Conservation (phyloP, 345 rosid species). For the Cardiospermum halicacabum region DNA sequence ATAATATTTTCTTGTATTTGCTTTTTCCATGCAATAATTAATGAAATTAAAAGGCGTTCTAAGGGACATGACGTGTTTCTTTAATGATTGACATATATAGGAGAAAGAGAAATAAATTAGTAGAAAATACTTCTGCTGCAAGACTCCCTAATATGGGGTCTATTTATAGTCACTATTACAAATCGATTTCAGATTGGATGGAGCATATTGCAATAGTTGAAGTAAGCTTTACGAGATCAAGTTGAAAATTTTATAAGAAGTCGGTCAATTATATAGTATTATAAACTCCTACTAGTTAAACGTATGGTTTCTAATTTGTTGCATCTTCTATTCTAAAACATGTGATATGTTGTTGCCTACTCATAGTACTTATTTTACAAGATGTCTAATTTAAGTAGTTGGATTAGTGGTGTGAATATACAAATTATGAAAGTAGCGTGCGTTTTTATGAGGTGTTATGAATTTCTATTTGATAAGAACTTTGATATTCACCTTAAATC, state of each 20-base stretch:
- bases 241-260: neutral
- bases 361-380: neutral
- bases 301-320: neutral
- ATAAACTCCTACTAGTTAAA: neutral
- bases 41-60: neutral
- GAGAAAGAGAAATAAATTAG: slow-evolving; percentile 75
- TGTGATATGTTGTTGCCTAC: neutral
- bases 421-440: too few relatives aligned
- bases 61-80: neutral
- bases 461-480: too few relatives aligned
- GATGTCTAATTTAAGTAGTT: neutral
- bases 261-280: neutral
- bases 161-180: slow-evolving; percentile 71
- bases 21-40: neutral
- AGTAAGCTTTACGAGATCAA: slow-evolving; percentile 37
- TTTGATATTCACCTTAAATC: too few relatives aligned
- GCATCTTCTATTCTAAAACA: neutral
- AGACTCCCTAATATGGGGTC: slow-evolving; percentile 86
- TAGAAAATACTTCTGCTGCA: slow-evolving; percentile 74
- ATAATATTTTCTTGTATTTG: neutral
- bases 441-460: too few relatives aligned
- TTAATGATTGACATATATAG: slow-evolving; percentile 50
- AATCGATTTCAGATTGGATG: slow-evolving; percentile 77
- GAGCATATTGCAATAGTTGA: slow-evolving; percentile 98
- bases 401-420: too few relatives aligned